These are phyloP conservation scores for Alternaria sp. DNA, from an alignment of 2,329 filamentous ascomycete species.

Conservation along the genomic window DNA sequence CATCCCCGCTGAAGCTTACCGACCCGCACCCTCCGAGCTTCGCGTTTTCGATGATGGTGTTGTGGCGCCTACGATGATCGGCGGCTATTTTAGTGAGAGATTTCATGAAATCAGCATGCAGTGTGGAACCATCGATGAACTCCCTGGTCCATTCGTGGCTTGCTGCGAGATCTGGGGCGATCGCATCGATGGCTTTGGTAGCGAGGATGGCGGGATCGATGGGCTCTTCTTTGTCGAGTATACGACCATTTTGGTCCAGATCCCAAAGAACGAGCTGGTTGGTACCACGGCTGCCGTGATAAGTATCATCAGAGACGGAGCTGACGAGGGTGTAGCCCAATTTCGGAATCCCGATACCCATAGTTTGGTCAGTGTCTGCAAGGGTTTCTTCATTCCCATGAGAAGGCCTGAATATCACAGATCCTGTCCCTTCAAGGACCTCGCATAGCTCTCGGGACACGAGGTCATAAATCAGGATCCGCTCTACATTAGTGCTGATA, in stretches of 20 bases:
- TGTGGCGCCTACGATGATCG: slow-evolving; percentile 36
- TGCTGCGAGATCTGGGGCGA: slow-evolving; percentile 32
- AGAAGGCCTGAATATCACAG: slow-evolving; percentile 29
- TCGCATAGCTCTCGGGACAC: slow-evolving; percentile 33
- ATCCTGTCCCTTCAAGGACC: slow-evolving; percentile 34
- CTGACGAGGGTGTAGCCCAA: slow-evolving; percentile 37
- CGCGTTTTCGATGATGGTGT: slow-evolving; percentile 31
- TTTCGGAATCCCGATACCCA: neutral
- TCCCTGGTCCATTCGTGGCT: slow-evolving; percentile 41
- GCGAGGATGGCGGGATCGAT: slow-evolving; percentile 36
- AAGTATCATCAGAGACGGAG: slow-evolving; percentile 16
- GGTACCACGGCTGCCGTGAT: neutral
- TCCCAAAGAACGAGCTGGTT: slow-evolving; percentile 40
- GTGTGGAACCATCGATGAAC: slow-evolving; percentile 32
- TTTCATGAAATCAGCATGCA: slow-evolving; percentile 33
- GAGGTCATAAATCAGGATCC: slow-evolving; percentile 36
- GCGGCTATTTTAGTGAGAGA: slow-evolving; percentile 29
- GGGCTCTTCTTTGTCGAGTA: slow-evolving; percentile 40
- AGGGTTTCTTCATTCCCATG: neutral
- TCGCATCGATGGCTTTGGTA: slow-evolving; percentile 38
- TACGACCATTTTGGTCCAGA: slow-evolving; percentile 37
- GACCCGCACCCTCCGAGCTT: slow-evolving; percentile 21
- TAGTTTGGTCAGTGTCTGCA: neutral
- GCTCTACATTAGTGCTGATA: slow-evolving; percentile 25
- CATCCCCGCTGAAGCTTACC: slow-evolving; percentile 33